Conservation (phyloP, 177 flowering plant species). For the Vitis hybrid region DNA sequence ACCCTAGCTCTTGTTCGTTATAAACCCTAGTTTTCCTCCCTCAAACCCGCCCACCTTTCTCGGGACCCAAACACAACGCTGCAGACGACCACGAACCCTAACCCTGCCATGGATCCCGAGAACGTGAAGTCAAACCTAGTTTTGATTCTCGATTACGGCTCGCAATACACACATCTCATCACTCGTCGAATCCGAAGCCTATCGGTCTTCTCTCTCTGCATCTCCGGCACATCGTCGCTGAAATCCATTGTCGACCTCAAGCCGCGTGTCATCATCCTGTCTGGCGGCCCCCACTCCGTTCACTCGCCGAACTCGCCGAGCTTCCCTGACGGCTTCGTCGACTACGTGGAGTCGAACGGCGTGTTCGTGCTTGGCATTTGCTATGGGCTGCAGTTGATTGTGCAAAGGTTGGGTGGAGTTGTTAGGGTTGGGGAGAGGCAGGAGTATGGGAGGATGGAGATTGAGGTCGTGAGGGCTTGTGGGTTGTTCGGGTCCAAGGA, state of each 20-base stretch:
- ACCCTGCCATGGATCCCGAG: constrained; percentile 36
- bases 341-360: constrained; percentile 59
- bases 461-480: constrained; percentile 40
- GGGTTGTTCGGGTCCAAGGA: constrained; percentile 53
- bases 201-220: constrained; percentile 83
- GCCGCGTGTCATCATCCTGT: constrained; percentile 82
- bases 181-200: constrained; percentile 86
- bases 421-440: constrained; percentile 71
- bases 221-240: constrained; percentile 80
- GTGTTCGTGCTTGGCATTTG: constrained; percentile 80
- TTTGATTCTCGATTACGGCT: constrained; percentile 82
- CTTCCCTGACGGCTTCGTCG: constrained; percentile 75
- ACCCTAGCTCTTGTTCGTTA: not conserved
- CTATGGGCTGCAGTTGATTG: constrained; percentile 88
- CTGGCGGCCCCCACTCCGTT: constrained; percentile 96
- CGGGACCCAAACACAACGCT: not conserved
- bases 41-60: not conserved
- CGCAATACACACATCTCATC: constrained; percentile 97
- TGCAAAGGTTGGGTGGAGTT: constrained; percentile 79
- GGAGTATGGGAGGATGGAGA: constrained; percentile 97
- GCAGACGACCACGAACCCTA: not conserved
- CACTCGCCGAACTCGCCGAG: constrained; percentile 63
- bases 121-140: constrained; percentile 59
- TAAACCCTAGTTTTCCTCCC: constrained; percentile 9
- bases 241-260: constrained; percentile 56